Evolutionary conservation across 352 stramenopile species (phyloP).

Genomic region (Pythium monospermum): DNA sequence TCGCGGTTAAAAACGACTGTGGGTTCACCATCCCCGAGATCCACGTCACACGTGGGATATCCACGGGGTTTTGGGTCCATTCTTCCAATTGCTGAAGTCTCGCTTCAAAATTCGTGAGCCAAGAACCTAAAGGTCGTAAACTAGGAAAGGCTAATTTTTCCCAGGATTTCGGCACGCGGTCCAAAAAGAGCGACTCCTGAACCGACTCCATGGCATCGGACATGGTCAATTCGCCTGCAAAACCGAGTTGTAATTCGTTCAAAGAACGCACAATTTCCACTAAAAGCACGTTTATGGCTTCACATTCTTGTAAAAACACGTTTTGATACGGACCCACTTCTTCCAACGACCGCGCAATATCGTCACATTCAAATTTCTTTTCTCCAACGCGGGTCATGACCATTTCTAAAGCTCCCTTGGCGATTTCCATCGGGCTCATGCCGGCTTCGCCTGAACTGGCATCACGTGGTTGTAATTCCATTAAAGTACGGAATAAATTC

Average conservation of each 20-base stretch:
- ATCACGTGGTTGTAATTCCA: constrained; percentile 94
- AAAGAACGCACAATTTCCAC: constrained; percentile 94
- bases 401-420: constrained; percentile 87
- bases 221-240: constrained; percentile 97
- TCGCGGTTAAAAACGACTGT: constrained; percentile 95
- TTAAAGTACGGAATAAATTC: constrained; percentile 93
- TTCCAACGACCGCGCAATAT: constrained; percentile 92
- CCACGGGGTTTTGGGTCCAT: constrained; percentile 94
- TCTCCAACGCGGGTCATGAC: constrained; percentile 94
- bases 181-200: constrained; percentile 91
- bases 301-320: constrained; percentile 97
- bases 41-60: constrained; percentile 96
- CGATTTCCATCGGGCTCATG: constrained; percentile 92
- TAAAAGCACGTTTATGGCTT: constrained; percentile 96
- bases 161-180: constrained; percentile 92
- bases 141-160: constrained; percentile 94
- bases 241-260: constrained; percentile 95
- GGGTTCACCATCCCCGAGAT: constrained; percentile 94
- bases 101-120: constrained; percentile 92
- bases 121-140: constrained; percentile 86
- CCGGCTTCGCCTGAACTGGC: constrained; percentile 78
- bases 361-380: constrained; percentile 97
- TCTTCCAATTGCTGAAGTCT: constrained; percentile 94
- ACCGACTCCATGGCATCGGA: constrained; percentile 96
- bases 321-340: constrained; percentile 95